A percentile compares a stretch with the other conserved stretches of the same genome.
These are phyloP conservation scores for Globisporangium cederbergense DNA, from an alignment of 352 stramenopile genomes.

Conservation along the genomic window DNA sequence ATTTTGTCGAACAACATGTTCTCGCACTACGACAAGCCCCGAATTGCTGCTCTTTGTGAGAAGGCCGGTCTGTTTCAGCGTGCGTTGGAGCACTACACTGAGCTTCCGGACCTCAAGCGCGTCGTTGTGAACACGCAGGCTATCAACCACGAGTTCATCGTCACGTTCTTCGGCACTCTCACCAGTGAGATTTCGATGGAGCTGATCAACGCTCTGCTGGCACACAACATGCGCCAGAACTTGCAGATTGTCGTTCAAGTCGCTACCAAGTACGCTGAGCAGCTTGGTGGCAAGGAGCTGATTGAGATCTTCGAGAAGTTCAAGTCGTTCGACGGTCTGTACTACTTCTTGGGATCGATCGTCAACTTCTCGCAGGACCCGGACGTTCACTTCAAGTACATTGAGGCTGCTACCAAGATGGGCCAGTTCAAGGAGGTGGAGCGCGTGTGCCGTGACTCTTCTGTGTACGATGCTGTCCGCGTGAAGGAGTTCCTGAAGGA, in stretches of 20 bases:
- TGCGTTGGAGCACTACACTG: slow-evolving; percentile 98
- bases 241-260: slow-evolving; percentile 99
- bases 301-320: slow-evolving; percentile 99
- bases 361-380: slow-evolving; percentile 98
- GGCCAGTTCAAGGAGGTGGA: slow-evolving; percentile 99
- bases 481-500: slow-evolving; percentile 99
- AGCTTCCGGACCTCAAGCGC: slow-evolving; percentile 97
- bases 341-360: slow-evolving; percentile 99
- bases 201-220: slow-evolving; percentile 98
- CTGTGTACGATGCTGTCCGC: slow-evolving; percentile 98
- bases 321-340: slow-evolving; percentile 97
- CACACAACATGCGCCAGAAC: slow-evolving; percentile 97
- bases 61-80: slow-evolving; percentile 98
- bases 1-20: slow-evolving; percentile 99
- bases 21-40: slow-evolving; percentile 97
- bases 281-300: slow-evolving; percentile 92
- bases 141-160: slow-evolving; percentile 97
- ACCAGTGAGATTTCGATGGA: slow-evolving; percentile 97
- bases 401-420: slow-evolving; percentile 99
- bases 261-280: slow-evolving; percentile 92
- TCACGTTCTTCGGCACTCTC: slow-evolving; percentile 98
- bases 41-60: slow-evolving; percentile 98
- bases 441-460: slow-evolving; percentile 99
- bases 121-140: slow-evolving; percentile 90
- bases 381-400: slow-evolving; percentile 99